phyloP scores from a whole-genome alignment of 768 basidiomycete genomes.

The Calocera viscosa region DNA sequence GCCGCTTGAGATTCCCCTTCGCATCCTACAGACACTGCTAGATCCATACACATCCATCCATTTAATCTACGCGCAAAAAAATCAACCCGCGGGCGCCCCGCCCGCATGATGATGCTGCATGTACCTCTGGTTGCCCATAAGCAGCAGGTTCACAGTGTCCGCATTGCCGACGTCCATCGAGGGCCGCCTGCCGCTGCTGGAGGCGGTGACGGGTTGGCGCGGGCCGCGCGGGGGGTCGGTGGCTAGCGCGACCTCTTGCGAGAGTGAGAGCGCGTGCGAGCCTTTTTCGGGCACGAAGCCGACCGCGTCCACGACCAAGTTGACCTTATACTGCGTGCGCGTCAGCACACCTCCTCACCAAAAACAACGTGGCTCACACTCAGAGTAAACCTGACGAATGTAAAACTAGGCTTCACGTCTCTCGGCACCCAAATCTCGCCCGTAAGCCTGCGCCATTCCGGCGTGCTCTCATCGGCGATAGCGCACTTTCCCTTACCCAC shows the following conservation, averaged over 20 bases:
- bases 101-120: background rate
- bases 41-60: background rate
- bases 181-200: background rate
- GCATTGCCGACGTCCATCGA: background rate
- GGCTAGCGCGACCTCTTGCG: background rate
- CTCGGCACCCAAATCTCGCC: conserved; percentile 8
- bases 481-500: background rate
- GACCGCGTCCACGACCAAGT: conserved; percentile 7
- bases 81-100: no score
- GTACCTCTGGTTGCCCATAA: background rate
- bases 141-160: background rate
- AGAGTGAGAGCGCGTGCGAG: background rate
- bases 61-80: no score
- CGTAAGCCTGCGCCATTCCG: background rate
- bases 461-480: background rate
- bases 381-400: conserved; percentile 9
- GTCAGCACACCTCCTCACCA: background rate
- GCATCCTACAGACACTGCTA: no score
- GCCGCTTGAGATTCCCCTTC: background rate
- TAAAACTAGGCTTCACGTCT: conserved; percentile 12
- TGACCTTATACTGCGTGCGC: background rate
- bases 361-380: background rate
- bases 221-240: background rate
- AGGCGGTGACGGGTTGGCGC: background rate
- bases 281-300: conserved; percentile 8